A percentile compares a stretch with the other conserved stretches of the same genome.
These are phyloP conservation scores for Hippophae tibetana DNA, from an alignment of 306 rosid species.

Conservation along the genomic window DNA sequence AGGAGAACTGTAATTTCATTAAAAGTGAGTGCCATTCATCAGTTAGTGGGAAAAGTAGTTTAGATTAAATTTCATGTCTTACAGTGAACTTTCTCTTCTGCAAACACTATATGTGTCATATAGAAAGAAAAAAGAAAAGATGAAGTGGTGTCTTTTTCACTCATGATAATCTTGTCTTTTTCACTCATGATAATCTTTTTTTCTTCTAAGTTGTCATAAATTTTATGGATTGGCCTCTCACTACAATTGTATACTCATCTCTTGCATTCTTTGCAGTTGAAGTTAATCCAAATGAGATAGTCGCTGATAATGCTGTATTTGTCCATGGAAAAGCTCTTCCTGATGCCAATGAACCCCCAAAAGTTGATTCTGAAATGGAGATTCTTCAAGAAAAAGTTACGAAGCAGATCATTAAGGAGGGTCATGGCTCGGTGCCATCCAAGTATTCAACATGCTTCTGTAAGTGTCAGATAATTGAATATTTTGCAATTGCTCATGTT, in stretches of 20 bases:
- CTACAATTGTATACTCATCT: neutral
- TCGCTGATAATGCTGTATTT: slow-evolving; percentile 48
- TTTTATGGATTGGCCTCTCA: neutral
- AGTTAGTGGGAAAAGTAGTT: no score
- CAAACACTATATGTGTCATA: no score
- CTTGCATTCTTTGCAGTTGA: slow-evolving; percentile 28
- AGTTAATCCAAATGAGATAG: slow-evolving; percentile 49
- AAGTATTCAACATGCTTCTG: slow-evolving; percentile 91
- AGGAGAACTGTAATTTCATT: no score
- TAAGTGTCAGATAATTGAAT: slow-evolving; percentile 29
- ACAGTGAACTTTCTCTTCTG: no score
- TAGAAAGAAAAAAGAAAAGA: no score
- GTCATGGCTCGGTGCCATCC: slow-evolving; percentile 71
- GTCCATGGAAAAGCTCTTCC: slow-evolving; percentile 51
- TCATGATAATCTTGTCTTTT: neutral
- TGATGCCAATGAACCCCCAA: slow-evolving; percentile 51
- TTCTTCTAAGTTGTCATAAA: neutral
- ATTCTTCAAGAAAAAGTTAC: slow-evolving; percentile 73
- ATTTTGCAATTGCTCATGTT: neutral
- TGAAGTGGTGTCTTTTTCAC: no score
- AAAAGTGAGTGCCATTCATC: no score
- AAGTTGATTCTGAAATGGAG: slow-evolving; percentile 67
- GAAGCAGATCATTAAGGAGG: slow-evolving; percentile 79
- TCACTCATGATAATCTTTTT: neutral
- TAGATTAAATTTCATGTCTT: no score